These are phyloP conservation scores for Geosmithia morbida DNA, from an alignment of 2,329 filamentous ascomycete species.

Conservation along the genomic window DNA sequence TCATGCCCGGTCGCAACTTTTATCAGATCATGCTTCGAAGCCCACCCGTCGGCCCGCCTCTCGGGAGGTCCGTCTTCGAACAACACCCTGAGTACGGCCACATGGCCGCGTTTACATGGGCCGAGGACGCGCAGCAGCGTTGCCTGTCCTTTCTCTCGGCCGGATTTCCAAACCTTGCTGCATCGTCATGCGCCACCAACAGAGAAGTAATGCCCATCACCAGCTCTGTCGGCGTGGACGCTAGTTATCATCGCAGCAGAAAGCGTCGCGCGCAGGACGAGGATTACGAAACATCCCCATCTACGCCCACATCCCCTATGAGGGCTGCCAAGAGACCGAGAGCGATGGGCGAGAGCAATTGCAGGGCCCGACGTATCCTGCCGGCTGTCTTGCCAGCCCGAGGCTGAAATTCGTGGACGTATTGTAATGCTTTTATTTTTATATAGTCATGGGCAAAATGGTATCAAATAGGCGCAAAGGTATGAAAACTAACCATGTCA, in stretches of 20 bases:
- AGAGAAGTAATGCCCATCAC: not conserved
- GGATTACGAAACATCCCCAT: not conserved
- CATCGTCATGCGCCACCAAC: not conserved
- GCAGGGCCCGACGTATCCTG: no score
- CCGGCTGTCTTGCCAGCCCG: no score
- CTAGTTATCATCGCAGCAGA: not conserved
- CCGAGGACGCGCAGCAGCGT: not conserved
- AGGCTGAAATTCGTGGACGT: no score
- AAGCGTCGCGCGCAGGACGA: slow-evolving; percentile 1
- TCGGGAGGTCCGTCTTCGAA: not conserved
- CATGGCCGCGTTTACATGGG: slow-evolving; percentile 1
- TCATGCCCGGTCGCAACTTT: slow-evolving; percentile 1
- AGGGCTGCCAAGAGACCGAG: no score
- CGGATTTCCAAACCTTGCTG: not conserved
- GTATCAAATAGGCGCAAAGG: no score
- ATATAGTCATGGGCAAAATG: no score
- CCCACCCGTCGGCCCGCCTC: not conserved
- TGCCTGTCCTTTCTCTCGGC: not conserved
- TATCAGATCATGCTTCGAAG: slow-evolving; percentile 1
- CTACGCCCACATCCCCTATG: no score
- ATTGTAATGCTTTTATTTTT: no score
- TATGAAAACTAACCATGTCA: no score
- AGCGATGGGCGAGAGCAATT: no score
- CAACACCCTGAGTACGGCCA: slow-evolving; percentile 1
- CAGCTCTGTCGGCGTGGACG: not conserved